Percentiles rank a stretch among this genome's conserved stretches.
Conservation (phyloP, 1,284 basidiomycete genomes). For the Fistulinella cinereoalba region DNA sequence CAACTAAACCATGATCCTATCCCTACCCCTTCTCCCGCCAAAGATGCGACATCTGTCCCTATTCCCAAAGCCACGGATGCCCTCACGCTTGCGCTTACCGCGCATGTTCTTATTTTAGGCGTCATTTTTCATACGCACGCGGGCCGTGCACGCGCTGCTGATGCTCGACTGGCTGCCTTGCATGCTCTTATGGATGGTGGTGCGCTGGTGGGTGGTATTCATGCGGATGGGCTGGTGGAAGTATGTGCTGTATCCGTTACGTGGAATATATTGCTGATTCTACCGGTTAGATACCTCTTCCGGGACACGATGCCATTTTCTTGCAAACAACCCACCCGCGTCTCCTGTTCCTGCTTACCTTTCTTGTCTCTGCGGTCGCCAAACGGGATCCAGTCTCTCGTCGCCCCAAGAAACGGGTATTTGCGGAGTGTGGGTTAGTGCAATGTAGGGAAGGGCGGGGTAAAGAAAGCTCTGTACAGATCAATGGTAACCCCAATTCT, state of each 20-base stretch:
- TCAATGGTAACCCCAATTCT: constrained; percentile 24
- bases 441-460: constrained; percentile 25
- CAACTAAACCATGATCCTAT: constrained; percentile 11
- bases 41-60: constrained; percentile 4
- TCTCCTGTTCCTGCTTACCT: constrained; percentile 58
- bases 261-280: constrained; percentile 5
- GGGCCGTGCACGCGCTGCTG: constrained; percentile 45
- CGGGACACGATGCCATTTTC: constrained; percentile 42
- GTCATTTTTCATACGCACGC: constrained; percentile 57
- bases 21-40: constrained; percentile 2
- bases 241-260: constrained; percentile 30
- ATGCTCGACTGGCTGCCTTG: constrained; percentile 49
- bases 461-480: constrained; percentile 13
- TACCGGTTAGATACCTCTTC: constrained; percentile 34
- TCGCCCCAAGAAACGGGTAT: constrained; percentile 66
- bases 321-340: constrained; percentile 66
- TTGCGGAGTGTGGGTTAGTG: constrained; percentile 60
- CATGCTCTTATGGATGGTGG: constrained; percentile 63
- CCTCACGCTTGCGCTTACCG: constrained; percentile 45
- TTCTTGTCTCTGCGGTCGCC: constrained; percentile 59
- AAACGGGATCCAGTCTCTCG: constrained; percentile 71
- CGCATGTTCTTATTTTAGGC: constrained; percentile 55
- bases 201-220: constrained; percentile 41
- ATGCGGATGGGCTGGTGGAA: constrained; percentile 50
- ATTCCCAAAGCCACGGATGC: constrained; percentile 22